phyloP scores from a whole-genome alignment of 805 yeast species.

The Spathaspora passalidarum region DNA sequence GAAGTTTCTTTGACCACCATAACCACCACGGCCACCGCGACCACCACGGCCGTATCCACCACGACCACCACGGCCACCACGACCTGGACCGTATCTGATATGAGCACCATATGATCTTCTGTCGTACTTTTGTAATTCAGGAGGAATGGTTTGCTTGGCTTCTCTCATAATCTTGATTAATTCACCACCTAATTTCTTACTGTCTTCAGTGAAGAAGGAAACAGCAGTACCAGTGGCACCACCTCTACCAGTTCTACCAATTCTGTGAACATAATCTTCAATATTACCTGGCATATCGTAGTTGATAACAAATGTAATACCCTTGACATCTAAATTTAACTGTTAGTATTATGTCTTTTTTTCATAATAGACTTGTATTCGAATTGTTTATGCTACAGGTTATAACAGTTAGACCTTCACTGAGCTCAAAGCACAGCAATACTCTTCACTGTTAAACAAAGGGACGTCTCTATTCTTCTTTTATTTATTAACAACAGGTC shows the following conservation, averaged over 20 bases:
- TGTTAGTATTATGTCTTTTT: conserved; percentile 29
- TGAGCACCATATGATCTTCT: conserved; percentile 64
- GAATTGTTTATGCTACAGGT: not conserved
- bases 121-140: conserved; percentile 67
- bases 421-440: not conserved
- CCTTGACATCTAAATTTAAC: conserved; percentile 79
- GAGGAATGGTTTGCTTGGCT: conserved; percentile 90
- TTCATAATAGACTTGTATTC: not conserved
- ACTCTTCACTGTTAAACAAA: not conserved
- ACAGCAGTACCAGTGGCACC: conserved; percentile 95
- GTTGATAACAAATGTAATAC: conserved; percentile 90
- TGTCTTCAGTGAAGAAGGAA: conserved; percentile 86
- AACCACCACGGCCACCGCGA: conserved; percentile 34
- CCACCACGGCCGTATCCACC: conserved; percentile 44
- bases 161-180: conserved; percentile 87
- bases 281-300: conserved; percentile 97
- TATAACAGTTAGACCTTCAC: not conserved
- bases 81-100: conserved; percentile 48
- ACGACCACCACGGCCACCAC: conserved; percentile 49
- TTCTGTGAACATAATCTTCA: conserved; percentile 98
- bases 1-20: conserved; percentile 35
- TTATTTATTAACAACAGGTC: conserved; percentile 5
- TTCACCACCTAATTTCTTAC: conserved; percentile 86
- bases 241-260: conserved; percentile 99
- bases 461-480: not conserved